phyloP scores from a whole-genome alignment of 2,329 filamentous ascomycete genomes.

The Emergomyces pasteurianus region DNA sequence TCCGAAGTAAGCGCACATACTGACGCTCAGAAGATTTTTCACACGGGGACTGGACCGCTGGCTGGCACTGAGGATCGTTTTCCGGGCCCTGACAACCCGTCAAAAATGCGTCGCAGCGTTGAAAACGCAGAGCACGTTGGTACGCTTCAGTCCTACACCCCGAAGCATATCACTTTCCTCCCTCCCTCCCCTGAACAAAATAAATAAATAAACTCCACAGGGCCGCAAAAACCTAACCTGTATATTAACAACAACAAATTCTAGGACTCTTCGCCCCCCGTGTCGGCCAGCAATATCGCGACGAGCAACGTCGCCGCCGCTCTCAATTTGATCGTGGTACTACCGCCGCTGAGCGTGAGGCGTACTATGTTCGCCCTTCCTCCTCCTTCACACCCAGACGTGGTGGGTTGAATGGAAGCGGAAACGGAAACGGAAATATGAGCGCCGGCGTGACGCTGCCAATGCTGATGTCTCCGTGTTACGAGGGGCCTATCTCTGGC shows the following conservation, averaged over 20 bases:
- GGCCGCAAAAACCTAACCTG: neutral
- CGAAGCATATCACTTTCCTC: neutral
- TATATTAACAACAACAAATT: neutral
- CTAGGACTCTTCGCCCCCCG: constrained; percentile 69
- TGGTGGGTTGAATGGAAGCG: neutral
- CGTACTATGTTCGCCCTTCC: constrained; percentile 4
- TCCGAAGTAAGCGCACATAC: constrained; percentile 25
- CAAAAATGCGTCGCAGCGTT: constrained; percentile 76
- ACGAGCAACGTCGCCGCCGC: constrained; percentile 62
- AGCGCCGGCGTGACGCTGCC: neutral
- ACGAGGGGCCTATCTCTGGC: neutral
- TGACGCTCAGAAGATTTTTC: constrained; percentile 44
- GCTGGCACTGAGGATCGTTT: constrained; percentile 65
- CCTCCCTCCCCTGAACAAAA: neutral
- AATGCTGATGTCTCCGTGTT: constrained; percentile 4
- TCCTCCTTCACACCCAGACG: constrained; percentile 4
- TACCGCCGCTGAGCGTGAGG: constrained; percentile 53
- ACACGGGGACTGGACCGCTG: constrained; percentile 37
- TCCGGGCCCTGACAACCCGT: constrained; percentile 67
- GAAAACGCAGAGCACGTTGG: constrained; percentile 80
- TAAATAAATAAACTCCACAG: too few species aligned
- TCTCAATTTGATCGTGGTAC: constrained; percentile 77
- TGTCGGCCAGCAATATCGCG: constrained; percentile 58
- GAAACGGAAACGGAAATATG: neutral
- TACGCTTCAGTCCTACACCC: constrained; percentile 29